Evolutionary conservation across 768 basidiomycete genomes (phyloP).

Genomic region (Auricularia heimuer): DNA sequence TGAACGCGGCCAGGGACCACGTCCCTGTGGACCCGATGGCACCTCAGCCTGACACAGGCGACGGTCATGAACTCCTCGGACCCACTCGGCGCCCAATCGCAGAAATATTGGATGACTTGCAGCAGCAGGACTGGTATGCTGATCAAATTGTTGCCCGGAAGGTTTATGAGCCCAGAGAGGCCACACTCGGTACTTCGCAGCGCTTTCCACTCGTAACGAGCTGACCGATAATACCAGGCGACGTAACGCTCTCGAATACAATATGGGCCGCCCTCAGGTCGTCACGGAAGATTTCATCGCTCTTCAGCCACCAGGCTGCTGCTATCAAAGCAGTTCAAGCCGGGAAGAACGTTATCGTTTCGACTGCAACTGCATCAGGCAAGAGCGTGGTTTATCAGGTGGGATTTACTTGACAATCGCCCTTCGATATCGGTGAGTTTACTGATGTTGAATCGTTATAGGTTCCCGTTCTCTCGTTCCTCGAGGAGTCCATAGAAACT

Average conservation of each 20-base stretch:
- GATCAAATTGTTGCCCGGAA: conserved; percentile 56
- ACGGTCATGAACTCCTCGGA: conserved; percentile 8
- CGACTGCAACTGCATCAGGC: conserved; percentile 83
- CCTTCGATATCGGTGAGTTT: background rate
- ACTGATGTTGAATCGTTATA: conserved; percentile 16
- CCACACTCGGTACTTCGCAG: background rate
- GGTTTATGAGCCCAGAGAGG: conserved; percentile 42
- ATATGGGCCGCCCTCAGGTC: conserved; percentile 46
- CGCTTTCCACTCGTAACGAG: too few relatives aligned
- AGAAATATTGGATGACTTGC: conserved; percentile 47
- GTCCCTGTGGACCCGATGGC: conserved; percentile 54
- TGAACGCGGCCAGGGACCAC: conserved; percentile 57
- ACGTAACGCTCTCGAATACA: conserved; percentile 46
- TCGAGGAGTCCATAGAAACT: conserved; percentile 49
- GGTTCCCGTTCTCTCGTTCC: conserved; percentile 59
- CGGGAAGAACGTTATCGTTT: conserved; percentile 71
- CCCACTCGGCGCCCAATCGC: conserved; percentile 43
- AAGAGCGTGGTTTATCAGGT: conserved; percentile 86
- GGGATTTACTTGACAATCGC: background rate
- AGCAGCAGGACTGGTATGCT: conserved; percentile 52
- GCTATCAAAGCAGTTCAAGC: conserved; percentile 55
- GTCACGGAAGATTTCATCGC: conserved; percentile 47
- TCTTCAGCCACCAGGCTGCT: conserved; percentile 63
- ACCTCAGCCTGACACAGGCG: conserved; percentile 5
- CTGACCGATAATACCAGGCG: conserved; percentile 19